Conservation (phyloP, 805 yeast genomes). For the Phaffomyces antillensis region DNA sequence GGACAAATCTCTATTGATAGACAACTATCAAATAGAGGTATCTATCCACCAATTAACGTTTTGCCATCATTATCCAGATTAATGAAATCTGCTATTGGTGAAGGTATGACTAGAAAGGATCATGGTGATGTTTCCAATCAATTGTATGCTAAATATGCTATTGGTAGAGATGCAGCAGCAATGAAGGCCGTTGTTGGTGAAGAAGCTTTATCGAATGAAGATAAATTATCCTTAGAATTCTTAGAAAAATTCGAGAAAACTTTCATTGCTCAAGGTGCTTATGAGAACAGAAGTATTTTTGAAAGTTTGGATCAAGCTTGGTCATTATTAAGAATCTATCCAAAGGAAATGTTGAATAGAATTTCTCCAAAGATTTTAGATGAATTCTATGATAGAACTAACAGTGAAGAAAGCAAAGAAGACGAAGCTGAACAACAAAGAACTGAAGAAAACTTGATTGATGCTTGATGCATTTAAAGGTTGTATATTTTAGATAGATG, state of each 20-base stretch:
- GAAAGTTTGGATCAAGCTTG: constrained; percentile 98
- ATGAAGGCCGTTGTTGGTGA: constrained; percentile 99
- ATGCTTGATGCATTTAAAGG: constrained; percentile 18
- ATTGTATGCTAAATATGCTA: constrained; percentile 97
- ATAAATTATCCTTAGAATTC: constrained; percentile 93
- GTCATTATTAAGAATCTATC: constrained; percentile 96
- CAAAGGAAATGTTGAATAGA: constrained; percentile 97
- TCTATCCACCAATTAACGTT: constrained; percentile 98
- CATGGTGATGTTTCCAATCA: constrained; percentile 99
- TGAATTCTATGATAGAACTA: constrained; percentile 91
- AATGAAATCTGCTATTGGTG: constrained; percentile 99
- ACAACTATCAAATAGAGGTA: constrained; percentile 92
- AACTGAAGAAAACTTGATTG: constrained; percentile 28
- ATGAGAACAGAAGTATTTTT: constrained; percentile 89
- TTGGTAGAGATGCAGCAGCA: constrained; percentile 99
- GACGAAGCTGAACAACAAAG: constrained; percentile 32
- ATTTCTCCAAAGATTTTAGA: constrained; percentile 93
- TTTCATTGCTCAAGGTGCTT: constrained; percentile 93
- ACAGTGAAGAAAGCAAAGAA: constrained; percentile 52
- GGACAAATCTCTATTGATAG: constrained; percentile 98
- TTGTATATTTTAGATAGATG: neutral
- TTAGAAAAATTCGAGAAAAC: constrained; percentile 96
- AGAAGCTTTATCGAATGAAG: constrained; percentile 96
- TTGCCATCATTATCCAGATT: constrained; percentile 95
- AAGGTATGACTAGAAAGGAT: constrained; percentile 99